These are phyloP conservation scores for Striga hermonthica DNA, from an alignment of 305 asterid species.

Conservation along the genomic window DNA sequence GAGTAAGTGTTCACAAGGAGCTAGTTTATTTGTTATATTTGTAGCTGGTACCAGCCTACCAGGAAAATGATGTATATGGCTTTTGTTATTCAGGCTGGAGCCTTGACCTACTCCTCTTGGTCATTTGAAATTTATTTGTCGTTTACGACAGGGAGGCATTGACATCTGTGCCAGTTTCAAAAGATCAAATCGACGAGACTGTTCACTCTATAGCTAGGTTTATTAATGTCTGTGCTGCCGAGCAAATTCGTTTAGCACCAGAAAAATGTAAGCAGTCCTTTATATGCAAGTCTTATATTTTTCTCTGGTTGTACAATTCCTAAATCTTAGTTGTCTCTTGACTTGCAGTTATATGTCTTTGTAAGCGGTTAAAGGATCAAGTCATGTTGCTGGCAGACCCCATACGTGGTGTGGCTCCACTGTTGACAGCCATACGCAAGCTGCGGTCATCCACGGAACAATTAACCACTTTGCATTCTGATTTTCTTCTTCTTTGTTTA, in stretches of 20 bases:
- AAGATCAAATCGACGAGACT: conserved; percentile 56
- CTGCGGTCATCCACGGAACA: conserved; percentile 76
- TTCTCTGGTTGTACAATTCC: conserved; percentile 23
- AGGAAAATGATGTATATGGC: conserved; percentile 4
- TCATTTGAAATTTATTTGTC: not conserved
- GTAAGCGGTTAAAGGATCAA: conserved; percentile 79
- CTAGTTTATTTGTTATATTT: conserved; percentile 16
- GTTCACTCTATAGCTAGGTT: conserved; percentile 60
- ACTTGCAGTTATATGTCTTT: conserved; percentile 71
- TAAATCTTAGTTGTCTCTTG: conserved; percentile 27
- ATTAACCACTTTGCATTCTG: conserved; percentile 82
- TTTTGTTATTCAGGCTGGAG: not conserved
- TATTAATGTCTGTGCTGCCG: conserved; percentile 58
- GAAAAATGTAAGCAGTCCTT: conserved; percentile 56
- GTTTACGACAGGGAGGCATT: conserved; percentile 65
- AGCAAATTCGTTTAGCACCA: conserved; percentile 79
- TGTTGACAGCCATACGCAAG: conserved; percentile 71
- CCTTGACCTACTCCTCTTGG: not conserved
- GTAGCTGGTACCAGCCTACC: not conserved
- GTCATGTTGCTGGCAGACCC: conserved; percentile 70
- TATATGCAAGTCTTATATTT: conserved; percentile 9
- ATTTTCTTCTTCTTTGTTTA: conserved; percentile 77
- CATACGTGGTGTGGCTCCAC: conserved; percentile 81
- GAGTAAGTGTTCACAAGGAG: not conserved
- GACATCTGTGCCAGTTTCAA: conserved; percentile 47